A percentile compares a stretch with the other conserved stretches of the same genome.
These are phyloP conservation scores for Cyclanthera cordifolia DNA, from an alignment of 306 rosid genomes.

Conservation along the genomic window DNA sequence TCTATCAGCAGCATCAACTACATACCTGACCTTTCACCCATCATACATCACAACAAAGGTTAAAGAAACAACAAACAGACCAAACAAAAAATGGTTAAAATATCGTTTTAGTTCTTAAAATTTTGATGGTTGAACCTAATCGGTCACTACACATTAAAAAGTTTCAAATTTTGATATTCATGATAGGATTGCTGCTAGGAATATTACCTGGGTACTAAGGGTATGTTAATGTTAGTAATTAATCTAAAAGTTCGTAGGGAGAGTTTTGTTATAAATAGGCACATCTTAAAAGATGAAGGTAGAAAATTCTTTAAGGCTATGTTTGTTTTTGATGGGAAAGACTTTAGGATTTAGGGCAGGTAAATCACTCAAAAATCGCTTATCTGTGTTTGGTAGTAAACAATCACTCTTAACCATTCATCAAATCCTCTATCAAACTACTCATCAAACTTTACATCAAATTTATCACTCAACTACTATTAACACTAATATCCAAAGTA, in stretches of 20 bases:
- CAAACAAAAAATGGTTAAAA: not conserved
- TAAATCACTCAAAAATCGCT: too few relatives aligned
- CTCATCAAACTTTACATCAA: too few relatives aligned
- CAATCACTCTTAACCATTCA: too few relatives aligned
- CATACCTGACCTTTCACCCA: slow-evolving; percentile 44
- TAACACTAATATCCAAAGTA: too few relatives aligned
- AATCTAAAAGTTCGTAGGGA: not conserved
- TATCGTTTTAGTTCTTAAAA: not conserved
- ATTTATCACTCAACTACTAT: too few relatives aligned
- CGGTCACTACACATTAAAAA: not conserved
- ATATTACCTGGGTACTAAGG: not conserved
- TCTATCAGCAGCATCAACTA: slow-evolving; percentile 91
- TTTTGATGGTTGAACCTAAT: too few relatives aligned
- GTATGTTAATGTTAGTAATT: too few relatives aligned
- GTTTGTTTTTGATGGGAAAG: too few relatives aligned
- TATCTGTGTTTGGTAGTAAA: too few relatives aligned
- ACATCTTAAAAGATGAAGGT: not conserved
- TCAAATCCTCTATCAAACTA: too few relatives aligned
- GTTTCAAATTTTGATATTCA: not conserved
- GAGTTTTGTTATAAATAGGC: not conserved
- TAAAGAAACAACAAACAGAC: not conserved
- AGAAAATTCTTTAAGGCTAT: too few relatives aligned
- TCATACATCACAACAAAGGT: not conserved
- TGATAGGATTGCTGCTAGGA: not conserved
- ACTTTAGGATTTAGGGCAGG: too few relatives aligned